A percentile compares a stretch with the other conserved stretches of the same genome.
These are phyloP conservation scores for Xylaria digitata DNA, from an alignment of 2,329 filamentous ascomycete genomes.

Conservation along the genomic window DNA sequence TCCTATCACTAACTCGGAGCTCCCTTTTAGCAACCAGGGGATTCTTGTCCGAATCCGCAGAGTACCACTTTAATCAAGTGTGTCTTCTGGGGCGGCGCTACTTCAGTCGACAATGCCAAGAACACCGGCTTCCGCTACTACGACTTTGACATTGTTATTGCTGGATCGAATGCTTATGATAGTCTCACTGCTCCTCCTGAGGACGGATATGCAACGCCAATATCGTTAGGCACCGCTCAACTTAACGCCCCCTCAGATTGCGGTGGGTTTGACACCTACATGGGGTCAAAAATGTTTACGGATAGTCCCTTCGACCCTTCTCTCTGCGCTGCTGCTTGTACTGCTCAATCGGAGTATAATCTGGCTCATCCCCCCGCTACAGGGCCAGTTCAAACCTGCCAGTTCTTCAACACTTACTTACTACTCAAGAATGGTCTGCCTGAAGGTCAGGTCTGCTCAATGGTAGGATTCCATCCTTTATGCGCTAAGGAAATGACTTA, in stretches of 20 bases:
- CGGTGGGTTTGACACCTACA: conserved; percentile 34
- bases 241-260: conserved; percentile 41
- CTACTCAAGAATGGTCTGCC: conserved; percentile 49
- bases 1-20: background rate
- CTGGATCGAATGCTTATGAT: conserved; percentile 36
- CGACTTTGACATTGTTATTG: conserved; percentile 32
- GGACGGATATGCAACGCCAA: background rate
- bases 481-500: background rate
- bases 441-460: conserved; percentile 33
- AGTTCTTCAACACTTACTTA: conserved; percentile 43
- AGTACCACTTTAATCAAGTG: conserved; percentile 37
- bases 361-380: conserved; percentile 19
- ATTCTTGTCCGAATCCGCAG: conserved; percentile 23
- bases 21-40: conserved; percentile 11
- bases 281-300: conserved; percentile 39
- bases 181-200: background rate
- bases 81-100: conserved; percentile 25
- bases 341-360: conserved; percentile 35
- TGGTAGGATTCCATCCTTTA: conserved; percentile 4
- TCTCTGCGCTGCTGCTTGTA: conserved; percentile 41
- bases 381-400: conserved; percentile 22
- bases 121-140: conserved; percentile 25
- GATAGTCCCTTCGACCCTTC: conserved; percentile 32
- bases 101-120: conserved; percentile 15
- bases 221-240: conserved; percentile 31